A percentile compares a stretch with the other conserved stretches of the same genome.
Evolutionary conservation across 2,329 filamentous ascomycete genomes (phyloP).

Genomic region (Pyrenophora teres): DNA sequence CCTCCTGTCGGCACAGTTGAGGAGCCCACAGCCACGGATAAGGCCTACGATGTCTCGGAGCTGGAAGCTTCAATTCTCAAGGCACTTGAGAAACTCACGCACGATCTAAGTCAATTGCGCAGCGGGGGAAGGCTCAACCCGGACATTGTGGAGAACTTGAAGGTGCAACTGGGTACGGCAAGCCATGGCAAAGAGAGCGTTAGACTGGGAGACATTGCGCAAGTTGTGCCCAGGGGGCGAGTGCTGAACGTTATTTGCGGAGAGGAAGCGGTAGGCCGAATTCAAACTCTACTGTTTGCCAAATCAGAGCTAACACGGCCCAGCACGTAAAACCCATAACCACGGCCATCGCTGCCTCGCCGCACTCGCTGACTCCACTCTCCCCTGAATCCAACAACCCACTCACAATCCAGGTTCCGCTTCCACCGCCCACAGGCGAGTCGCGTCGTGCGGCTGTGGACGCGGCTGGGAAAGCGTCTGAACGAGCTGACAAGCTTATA

Average conservation of each 20-base stretch:
- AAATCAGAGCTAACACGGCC: conserved; percentile 5
- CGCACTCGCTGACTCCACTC: conserved; percentile 57
- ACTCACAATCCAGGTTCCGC: conserved; percentile 58
- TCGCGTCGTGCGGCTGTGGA: conserved; percentile 52
- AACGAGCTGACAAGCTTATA: conserved; percentile 49
- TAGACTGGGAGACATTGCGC: conserved; percentile 65
- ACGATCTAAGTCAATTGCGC: conserved; percentile 65
- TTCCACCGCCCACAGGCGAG: conserved; percentile 63
- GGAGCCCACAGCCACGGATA: conserved; percentile 49
- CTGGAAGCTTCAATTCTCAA: conserved; percentile 62
- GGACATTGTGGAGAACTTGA: conserved; percentile 63
- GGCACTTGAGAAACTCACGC: conserved; percentile 61
- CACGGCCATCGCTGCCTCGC: conserved; percentile 58
- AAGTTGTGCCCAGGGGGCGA: conserved; percentile 68
- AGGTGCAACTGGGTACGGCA: conserved; percentile 60
- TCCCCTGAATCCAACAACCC: conserved; percentile 55
- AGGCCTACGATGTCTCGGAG: conserved; percentile 65
- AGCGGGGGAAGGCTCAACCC: conserved; percentile 67
- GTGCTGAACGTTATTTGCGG: conserved; percentile 66
- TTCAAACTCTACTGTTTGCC: background rate
- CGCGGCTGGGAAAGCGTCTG: conserved; percentile 49
- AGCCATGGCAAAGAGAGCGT: conserved; percentile 55
- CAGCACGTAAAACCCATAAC: conserved; percentile 61
- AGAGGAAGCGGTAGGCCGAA: conserved; percentile 63
- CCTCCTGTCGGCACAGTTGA: conserved; percentile 33